phyloP scores from a whole-genome alignment of 75 land plant species.

The Selaginella moellendorffii region DNA sequence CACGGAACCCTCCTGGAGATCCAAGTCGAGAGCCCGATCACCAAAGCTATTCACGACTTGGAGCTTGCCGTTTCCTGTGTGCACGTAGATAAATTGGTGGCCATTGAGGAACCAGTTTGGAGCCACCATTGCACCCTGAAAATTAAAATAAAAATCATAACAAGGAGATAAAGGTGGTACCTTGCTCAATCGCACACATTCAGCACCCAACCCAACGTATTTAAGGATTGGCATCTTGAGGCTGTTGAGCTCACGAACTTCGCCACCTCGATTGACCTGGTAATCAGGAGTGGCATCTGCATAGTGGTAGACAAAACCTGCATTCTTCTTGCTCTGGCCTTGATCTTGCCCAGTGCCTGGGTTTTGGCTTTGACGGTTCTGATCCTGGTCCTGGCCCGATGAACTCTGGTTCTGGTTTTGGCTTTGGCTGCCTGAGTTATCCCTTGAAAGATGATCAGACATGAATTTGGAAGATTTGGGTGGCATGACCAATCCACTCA shows the following conservation, averaged over 20 bases:
- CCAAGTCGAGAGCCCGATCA: neutral
- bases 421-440: too few relatives aligned
- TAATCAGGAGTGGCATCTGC: neutral
- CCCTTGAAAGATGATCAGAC: too few relatives aligned
- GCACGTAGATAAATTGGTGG: slow-evolving; percentile 6
- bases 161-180: neutral
- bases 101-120: slow-evolving; percentile 8
- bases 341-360: too few relatives aligned
- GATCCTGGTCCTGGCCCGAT: too few relatives aligned
- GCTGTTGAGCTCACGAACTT: neutral
- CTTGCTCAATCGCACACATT: neutral
- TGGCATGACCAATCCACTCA: neutral
- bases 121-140: slow-evolving; percentile 1
- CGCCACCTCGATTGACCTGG: neutral
- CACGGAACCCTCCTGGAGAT: neutral
- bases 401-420: too few relatives aligned
- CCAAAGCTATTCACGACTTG: neutral
- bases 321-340: too few relatives aligned
- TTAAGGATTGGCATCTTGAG: neutral
- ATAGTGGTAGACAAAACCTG: neutral
- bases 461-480: too few relatives aligned
- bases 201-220: neutral
- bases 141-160: neutral
- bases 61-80: neutral
- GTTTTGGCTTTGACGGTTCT: too few relatives aligned